Evolutionary conservation across 1,284 basidiomycete genomes (phyloP).

Genomic region (Ustilago loliicola): DNA sequence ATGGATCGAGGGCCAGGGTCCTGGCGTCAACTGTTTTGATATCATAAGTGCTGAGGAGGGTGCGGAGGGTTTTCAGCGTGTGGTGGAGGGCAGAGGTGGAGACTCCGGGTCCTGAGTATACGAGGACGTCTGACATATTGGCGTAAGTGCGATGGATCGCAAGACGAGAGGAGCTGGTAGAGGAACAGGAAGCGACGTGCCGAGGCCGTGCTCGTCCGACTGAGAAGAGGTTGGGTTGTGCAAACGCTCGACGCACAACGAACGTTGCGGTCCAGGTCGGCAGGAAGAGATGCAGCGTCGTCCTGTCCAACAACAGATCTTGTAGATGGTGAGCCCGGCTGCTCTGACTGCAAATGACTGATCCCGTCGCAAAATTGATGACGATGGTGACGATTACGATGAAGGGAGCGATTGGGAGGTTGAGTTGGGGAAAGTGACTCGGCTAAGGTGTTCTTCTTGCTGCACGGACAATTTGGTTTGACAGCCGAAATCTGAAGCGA

Average conservation of each 20-base stretch:
- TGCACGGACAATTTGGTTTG: neutral
- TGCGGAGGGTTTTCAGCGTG: conserved; percentile 55
- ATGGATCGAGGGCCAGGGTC: conserved; percentile 60
- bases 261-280: neutral
- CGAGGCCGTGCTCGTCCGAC: neutral
- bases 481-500: neutral
- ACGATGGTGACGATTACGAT: neutral
- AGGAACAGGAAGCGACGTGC: neutral
- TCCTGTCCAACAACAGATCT: neutral
- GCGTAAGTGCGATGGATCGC: neutral
- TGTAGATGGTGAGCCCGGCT: neutral
- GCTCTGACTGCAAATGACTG: neutral
- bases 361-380: neutral
- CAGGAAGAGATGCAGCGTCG: neutral
- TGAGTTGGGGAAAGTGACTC: neutral
- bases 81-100: conserved; percentile 63
- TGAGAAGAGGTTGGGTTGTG: neutral
- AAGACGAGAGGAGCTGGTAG: neutral
- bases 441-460: neutral
- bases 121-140: conserved; percentile 62
- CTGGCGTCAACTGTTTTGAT: conserved; percentile 56
- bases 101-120: conserved; percentile 64
- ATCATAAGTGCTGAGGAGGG: conserved; percentile 58
- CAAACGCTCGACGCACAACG: neutral
- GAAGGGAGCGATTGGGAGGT: neutral